A percentile compares a stretch with the other conserved stretches of the same genome.
Evolutionary conservation across 345 rosid genomes (phyloP).

Genomic region (Citrus cavaleriei): DNA sequence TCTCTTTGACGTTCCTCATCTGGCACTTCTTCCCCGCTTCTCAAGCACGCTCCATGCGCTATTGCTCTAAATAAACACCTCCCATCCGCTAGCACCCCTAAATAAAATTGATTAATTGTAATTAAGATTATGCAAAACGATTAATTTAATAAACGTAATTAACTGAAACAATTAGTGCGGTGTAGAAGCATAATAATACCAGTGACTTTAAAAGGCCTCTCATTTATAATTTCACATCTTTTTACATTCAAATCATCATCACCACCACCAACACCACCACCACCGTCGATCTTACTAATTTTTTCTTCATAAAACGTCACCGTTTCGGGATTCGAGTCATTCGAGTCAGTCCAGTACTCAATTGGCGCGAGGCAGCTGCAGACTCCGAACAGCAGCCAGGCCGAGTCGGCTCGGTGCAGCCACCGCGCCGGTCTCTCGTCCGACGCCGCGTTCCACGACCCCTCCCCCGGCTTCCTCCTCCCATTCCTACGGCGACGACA

Average conservation of each 20-base stretch:
- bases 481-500: conserved; percentile 31
- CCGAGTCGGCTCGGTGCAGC: conserved; percentile 64
- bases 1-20: conserved; percentile 56
- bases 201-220: conserved; percentile 45
- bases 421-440: conserved; percentile 78
- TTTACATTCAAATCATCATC: conserved; percentile 15
- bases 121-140: no score
- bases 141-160: no score
- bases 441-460: conserved; percentile 76
- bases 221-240: conserved; percentile 10
- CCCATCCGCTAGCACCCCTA: conserved; percentile 75
- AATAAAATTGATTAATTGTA: background rate
- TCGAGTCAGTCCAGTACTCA: conserved; percentile 20
- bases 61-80: conserved; percentile 73
- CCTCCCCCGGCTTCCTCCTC: conserved; percentile 54
- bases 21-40: conserved; percentile 55
- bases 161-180: no score
- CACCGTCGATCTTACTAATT: background rate
- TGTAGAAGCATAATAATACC: conserved; percentile 26
- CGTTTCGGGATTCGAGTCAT: conserved; percentile 20
- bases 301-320: conserved; percentile 14
- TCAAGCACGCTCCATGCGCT: conserved; percentile 57
- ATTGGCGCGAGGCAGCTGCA: conserved; percentile 51
- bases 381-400: conserved; percentile 65
- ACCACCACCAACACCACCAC: no score